Conservation (phyloP, 257 asterid genomes). For the Primulina eburnea region DNA sequence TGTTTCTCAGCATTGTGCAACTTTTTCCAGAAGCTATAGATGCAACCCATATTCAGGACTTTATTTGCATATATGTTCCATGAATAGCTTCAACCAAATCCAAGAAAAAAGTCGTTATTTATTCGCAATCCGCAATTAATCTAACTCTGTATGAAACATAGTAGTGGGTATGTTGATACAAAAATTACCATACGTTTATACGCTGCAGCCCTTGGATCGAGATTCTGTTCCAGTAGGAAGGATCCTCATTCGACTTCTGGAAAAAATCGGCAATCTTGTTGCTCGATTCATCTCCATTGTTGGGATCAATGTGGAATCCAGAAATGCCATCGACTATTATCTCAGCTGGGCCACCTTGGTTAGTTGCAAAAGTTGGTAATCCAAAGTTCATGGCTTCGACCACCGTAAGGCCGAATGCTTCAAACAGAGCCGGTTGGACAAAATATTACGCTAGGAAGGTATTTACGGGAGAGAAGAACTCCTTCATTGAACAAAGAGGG, state of each 20-base stretch:
- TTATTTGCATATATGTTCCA: constrained; percentile 91
- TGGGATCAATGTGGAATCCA: constrained; percentile 79
- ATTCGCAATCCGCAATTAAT: neutral
- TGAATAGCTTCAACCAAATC: constrained; percentile 55
- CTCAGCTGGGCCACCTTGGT: constrained; percentile 98
- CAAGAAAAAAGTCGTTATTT: neutral
- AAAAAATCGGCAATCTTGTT: constrained; percentile 82
- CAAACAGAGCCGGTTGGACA: constrained; percentile 86
- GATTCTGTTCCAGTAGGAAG: constrained; percentile 58
- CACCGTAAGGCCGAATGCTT: constrained; percentile 88
- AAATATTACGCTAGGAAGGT: no score
- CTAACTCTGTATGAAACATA: neutral
- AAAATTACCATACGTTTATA: constrained; percentile 65
- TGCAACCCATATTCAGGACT: constrained; percentile 61
- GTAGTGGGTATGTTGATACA: neutral
- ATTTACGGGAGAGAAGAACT: no score
- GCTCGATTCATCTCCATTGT: constrained; percentile 45
- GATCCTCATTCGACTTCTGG: constrained; percentile 64
- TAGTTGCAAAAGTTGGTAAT: constrained; percentile 87
- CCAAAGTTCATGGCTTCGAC: constrained; percentile 95
- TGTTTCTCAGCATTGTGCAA: constrained; percentile 54
- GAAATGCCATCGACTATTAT: constrained; percentile 77
- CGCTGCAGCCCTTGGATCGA: constrained; percentile 64
- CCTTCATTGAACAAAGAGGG: no score
- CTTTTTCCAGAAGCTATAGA: constrained; percentile 54